phyloP scores from a whole-genome alignment of 1,284 basidiomycete species.

The Exobasidium cylindrosporum region DNA sequence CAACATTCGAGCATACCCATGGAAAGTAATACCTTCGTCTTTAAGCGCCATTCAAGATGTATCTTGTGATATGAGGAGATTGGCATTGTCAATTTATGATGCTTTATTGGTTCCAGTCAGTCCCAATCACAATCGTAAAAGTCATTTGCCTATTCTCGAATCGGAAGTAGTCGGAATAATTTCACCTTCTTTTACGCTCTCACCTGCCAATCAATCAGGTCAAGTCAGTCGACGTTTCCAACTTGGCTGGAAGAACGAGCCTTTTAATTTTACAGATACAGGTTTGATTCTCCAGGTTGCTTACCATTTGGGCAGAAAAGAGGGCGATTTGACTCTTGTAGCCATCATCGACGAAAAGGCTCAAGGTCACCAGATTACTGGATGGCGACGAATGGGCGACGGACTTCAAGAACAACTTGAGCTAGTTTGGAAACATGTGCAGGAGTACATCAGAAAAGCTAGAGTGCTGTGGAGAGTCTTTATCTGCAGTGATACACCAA shows the following conservation, averaged over 20 bases:
- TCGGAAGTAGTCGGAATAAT: constrained; percentile 17
- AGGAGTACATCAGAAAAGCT: constrained; percentile 25
- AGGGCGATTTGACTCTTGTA: constrained; percentile 21
- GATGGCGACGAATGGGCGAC: constrained; percentile 6
- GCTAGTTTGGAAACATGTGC: constrained; percentile 28
- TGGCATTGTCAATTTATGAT: constrained; percentile 15
- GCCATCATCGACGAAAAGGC: constrained; percentile 37
- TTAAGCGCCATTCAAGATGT: not conserved
- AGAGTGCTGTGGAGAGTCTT: constrained; percentile 29
- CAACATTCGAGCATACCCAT: constrained; percentile 8
- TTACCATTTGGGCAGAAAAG: constrained; percentile 15
- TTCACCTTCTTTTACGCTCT: constrained; percentile 24
- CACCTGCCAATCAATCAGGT: not conserved
- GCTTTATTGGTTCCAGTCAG: constrained; percentile 8
- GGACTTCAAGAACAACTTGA: constrained; percentile 19
- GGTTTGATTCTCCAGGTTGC: constrained; percentile 28
- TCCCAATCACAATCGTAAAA: not conserved
- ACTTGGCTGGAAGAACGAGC: not conserved
- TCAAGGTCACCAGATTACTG: constrained; percentile 18
- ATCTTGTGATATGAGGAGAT: not conserved
- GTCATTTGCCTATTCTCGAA: not conserved
- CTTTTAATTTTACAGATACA: constrained; percentile 20
- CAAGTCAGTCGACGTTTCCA: not conserved
- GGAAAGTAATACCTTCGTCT: constrained; percentile 2
- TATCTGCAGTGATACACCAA: constrained; percentile 20